Evolutionary conservation across 108 stramenopile species (phyloP), one percentile per base, ranked within the genome.

Genomic region (Parmales sp.): DNA sequence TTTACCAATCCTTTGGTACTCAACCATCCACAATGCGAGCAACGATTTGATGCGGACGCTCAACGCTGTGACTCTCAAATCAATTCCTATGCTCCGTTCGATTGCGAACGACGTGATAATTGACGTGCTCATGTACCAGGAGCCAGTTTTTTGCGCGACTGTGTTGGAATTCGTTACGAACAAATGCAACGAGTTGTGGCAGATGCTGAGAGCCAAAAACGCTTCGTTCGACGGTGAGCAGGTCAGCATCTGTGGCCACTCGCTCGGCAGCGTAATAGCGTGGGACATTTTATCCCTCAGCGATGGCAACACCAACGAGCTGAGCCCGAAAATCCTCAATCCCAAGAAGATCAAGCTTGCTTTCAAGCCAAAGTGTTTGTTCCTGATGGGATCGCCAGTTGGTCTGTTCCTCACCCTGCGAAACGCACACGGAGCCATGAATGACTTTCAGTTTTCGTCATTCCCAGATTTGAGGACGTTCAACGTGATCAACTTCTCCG

Each of bases 31-130:
- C 70, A 83, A 79, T 11, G 75, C 79, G 0, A 79, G 71, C 41
- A 78, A 73, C 60, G 69, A 76, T 5, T 78, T 93, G 54, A 85
- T 78, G 76, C 79, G 75, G 11, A 82, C 88, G 2, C 69, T 93
- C 1, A 74, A 74, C 43, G 68, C 81, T 9, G 83, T 86, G 20
- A 94, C 90, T 11, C 75, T 94, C 4, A 60, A 65, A 13, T 85
- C 83, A 1, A 85, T 94, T 29, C 89, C 90, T 1, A 82, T 83
- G 0, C 72, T 94, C 7, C 70, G 93, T 48, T 64, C 81, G 2
- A 86, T 92, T 67, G 88, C 88, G 25, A 92, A 91, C 68, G 93
- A 94, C 72, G 87, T 85, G 28, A 75, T 91, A 23, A 76, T 86
- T 68, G 84, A 81, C 60, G 74, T 78, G 48, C 69, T 79, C 1